These are phyloP conservation scores for Aspergillus sclerotiicarbonarius DNA, from an alignment of 495 filamentous ascomycete genomes.

Conservation along the genomic window DNA sequence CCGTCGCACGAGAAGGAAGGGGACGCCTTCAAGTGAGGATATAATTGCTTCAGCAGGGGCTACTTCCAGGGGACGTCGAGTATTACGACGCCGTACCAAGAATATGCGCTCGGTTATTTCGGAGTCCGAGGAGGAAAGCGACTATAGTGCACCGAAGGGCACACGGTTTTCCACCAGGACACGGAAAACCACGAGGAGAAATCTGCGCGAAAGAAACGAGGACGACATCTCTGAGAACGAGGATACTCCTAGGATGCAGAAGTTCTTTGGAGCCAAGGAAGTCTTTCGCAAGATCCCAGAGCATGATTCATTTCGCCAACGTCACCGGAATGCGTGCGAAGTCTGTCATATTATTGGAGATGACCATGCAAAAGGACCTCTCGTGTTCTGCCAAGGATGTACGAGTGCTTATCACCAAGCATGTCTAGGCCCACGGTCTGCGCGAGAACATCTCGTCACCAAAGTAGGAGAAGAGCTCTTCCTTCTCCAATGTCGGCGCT, in stretches of 20 bases:
- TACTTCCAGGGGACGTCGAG: constrained; percentile 43
- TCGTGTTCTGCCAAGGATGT: constrained; percentile 92
- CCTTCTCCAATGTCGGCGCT: constrained; percentile 86
- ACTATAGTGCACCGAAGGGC: constrained; percentile 8
- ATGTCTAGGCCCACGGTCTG: constrained; percentile 72
- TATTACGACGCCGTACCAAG: constrained; percentile 1
- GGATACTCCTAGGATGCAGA: constrained; percentile 45
- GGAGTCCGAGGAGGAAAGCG: constrained; percentile 18
- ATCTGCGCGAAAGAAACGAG: constrained; percentile 64
- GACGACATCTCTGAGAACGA: constrained; percentile 66
- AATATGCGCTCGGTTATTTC: constrained; percentile 7
- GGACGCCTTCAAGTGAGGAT: constrained; percentile 26
- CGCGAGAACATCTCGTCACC: constrained; percentile 88
- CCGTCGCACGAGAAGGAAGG: not conserved
- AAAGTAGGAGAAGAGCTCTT: constrained; percentile 76
- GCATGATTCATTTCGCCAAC: constrained; percentile 59
- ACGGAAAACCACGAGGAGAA: constrained; percentile 36
- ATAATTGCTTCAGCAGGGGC: constrained; percentile 12
- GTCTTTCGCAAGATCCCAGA: constrained; percentile 55
- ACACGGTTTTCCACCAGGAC: constrained; percentile 31
- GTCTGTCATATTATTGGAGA: constrained; percentile 59
- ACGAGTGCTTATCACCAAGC: constrained; percentile 73
- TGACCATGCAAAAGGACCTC: constrained; percentile 52
- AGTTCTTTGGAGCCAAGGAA: constrained; percentile 61
- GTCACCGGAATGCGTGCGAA: constrained; percentile 71